A percentile compares a stretch with the other conserved stretches of the same genome.
Conservation (phyloP, 2,329 filamentous ascomycete species). For the Xylariaceae sp. region DNA sequence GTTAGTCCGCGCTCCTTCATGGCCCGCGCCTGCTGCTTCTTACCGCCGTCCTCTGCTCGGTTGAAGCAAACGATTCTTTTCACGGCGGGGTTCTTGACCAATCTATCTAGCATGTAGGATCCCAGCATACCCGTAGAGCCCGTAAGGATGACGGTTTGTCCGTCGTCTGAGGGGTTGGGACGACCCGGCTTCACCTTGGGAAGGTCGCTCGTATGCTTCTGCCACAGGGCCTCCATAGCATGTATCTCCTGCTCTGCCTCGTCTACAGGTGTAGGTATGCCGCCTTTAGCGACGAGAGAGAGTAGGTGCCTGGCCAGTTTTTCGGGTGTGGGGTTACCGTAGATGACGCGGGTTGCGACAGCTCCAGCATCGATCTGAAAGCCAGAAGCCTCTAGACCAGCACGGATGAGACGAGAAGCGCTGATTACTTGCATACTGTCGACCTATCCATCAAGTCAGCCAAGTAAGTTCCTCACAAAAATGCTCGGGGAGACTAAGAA, state of each 20-base stretch:
- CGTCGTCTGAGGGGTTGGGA: slow-evolving; percentile 41
- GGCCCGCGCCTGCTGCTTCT: slow-evolving; percentile 47
- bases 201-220: slow-evolving; percentile 46
- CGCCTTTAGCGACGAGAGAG: slow-evolving; percentile 32
- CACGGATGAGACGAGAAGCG: slow-evolving; percentile 45
- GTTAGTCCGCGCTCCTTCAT: slow-evolving; percentile 49
- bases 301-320: slow-evolving; percentile 46
- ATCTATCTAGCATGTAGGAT: slow-evolving; percentile 52
- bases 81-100: slow-evolving; percentile 45
- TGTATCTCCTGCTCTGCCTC: slow-evolving; percentile 35
- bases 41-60: slow-evolving; percentile 50
- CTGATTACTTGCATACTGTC: slow-evolving; percentile 52
- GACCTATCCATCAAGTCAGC: slow-evolving; percentile 32
- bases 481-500: background rate
- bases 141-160: slow-evolving; percentile 53
- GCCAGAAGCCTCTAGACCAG: slow-evolving; percentile 43
- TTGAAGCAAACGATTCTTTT: slow-evolving; percentile 57
- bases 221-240: slow-evolving; percentile 44
- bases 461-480: background rate
- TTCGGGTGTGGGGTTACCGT: slow-evolving; percentile 47
- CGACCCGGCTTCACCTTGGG: slow-evolving; percentile 34
- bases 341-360: slow-evolving; percentile 49
- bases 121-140: slow-evolving; percentile 59
- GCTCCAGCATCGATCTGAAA: slow-evolving; percentile 44
- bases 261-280: background rate